Evolutionary conservation across 805 yeast genomes (phyloP).

Genomic region (Pichia cephalocereana): DNA sequence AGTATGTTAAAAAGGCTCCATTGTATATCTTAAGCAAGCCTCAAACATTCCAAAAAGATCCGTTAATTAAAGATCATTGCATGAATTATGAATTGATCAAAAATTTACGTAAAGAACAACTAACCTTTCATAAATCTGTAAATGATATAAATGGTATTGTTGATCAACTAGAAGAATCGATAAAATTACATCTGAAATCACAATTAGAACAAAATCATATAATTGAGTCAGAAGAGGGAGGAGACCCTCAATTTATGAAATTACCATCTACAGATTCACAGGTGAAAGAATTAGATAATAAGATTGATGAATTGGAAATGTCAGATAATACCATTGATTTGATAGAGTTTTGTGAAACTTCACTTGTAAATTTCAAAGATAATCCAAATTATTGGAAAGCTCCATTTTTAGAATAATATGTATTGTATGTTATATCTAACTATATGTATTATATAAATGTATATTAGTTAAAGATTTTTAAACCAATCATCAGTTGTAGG

Average conservation of each 20-base stretch:
- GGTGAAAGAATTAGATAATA: not conserved
- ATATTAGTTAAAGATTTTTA: not conserved
- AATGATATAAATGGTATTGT: not conserved
- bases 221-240: no score
- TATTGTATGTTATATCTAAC: no score
- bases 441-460: not conserved
- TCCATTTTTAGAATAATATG: no score
- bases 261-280: not conserved
- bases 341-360: not conserved
- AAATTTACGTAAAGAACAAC: not conserved
- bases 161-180: no score
- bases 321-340: not conserved
- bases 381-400: not conserved
- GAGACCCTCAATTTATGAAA: not conserved
- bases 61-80: not conserved
- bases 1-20: not conserved
- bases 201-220: no score
- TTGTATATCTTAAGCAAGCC: not conserved
- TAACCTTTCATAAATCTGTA: not conserved
- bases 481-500: conserved; percentile 8
- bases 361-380: not conserved
- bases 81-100: not conserved
- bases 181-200: no score
- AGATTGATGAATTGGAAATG: not conserved
- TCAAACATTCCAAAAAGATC: not conserved